Base-by-base conservation (phyloP, 371 early-diverging fungal genomes). In the Rhizopus delemar region DNA sequence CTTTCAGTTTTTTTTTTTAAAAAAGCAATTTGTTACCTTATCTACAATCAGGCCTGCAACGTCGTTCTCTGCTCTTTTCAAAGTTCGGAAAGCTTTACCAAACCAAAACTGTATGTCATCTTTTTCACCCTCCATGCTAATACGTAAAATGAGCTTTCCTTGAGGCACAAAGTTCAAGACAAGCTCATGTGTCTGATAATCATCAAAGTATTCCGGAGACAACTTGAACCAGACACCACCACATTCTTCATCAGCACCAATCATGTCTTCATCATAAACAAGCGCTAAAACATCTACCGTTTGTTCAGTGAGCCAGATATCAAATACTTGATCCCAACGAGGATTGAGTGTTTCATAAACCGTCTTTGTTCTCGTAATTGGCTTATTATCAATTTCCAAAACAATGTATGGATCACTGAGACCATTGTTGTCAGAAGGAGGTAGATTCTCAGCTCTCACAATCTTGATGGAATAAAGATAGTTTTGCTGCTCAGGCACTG, bases 71-170 rank as follows among this genome's bases (percentile, higher is more conserved):
- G 91, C 84, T 51, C 90, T 80, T 63, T 86, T 86, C 28, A 93
- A 62, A 13, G 80, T 82, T 39, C 91, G 82, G 80, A 92, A 89
- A 13, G 90, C 84, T 56, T 86, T 84, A 51, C 93, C 88, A 66
- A 95, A 94, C 88, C 92, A 94, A 68, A 94, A 96, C 66, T 93
- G 94, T 9, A 91, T 87, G 60, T 95, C 96, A 46, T 94, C 94
- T 43, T 89, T 87, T 75, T 94, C 96, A 39, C 92, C 93, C 54
- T 93, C 93, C 84, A 95, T 85, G 16, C 91, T 93, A 38, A 95
- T 78, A 12, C 94, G 85, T 34, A 96, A 58, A 50, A 91, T 60
- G 36, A 96, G 64, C 22, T 87, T 83, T 0, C 97, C 97, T 59
- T 92, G 87, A 22, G 93, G 93, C 48, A 89, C 88, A 58, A 96